Conservation (phyloP, 2,329 filamentous ascomycete species). For the Hypoxylon rubiginosum region DNA sequence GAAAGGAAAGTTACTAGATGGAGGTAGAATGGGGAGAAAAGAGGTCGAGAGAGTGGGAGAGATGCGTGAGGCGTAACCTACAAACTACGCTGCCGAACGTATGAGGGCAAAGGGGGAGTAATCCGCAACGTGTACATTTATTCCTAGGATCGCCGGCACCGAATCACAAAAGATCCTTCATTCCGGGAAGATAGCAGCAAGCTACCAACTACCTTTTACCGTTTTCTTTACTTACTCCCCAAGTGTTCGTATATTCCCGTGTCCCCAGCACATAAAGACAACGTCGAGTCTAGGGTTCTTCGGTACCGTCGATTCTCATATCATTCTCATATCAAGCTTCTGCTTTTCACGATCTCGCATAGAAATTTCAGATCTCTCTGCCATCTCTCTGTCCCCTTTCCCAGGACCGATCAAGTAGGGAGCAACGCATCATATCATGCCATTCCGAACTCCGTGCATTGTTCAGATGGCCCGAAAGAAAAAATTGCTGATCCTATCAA, state of each 20-base stretch:
- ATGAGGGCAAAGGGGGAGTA: slow-evolving; percentile 46
- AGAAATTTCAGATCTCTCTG: background rate
- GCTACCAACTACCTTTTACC: slow-evolving; percentile 5
- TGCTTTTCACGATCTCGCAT: background rate
- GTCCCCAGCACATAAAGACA: background rate
- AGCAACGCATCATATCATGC: background rate
- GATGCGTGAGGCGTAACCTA: slow-evolving; percentile 10
- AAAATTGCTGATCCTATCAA: background rate
- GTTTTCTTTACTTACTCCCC: background rate
- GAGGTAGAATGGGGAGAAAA: slow-evolving; percentile 14
- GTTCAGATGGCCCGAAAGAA: background rate
- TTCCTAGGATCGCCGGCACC: slow-evolving; percentile 47
- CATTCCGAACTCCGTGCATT: background rate
- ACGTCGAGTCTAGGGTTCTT: background rate
- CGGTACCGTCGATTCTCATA: background rate
- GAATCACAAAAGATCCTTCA: slow-evolving; percentile 48
- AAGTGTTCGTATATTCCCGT: background rate
- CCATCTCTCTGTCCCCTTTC: background rate
- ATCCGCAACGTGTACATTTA: slow-evolving; percentile 58
- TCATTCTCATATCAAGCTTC: background rate
- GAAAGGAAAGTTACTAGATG: background rate
- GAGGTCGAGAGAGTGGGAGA: slow-evolving; percentile 25
- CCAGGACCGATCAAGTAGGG: background rate
- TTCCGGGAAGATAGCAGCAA: slow-evolving; percentile 18
- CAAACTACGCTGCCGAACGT: slow-evolving; percentile 12